Evolutionary conservation across 2,329 filamentous ascomycete species (phyloP), one percentile per base, ranked within the genome.

Genomic region (Ascochyta fabae): DNA sequence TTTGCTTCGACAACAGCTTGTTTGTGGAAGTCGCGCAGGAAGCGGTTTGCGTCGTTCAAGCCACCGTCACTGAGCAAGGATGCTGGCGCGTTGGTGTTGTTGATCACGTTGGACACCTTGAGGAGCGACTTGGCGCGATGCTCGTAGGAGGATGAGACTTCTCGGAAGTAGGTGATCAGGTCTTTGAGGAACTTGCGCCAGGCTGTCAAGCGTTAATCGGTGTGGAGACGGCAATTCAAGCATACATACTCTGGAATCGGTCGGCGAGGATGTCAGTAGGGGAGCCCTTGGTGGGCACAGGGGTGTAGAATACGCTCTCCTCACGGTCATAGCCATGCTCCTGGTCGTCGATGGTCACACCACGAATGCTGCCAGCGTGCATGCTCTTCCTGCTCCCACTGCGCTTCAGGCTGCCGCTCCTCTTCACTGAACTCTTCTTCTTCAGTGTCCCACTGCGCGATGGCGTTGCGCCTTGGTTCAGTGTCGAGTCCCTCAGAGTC

Each of bases 131-230:
- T 98, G 26, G 90, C 85, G 58, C 90, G 88, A 52, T 88, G 84
- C 70, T 99, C 94, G 75, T 97, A 97, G 43, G 93, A 91, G 46
- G 84, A 85, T 72, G 96, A 92, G 42, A 98, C 87, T 74, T 98
- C 95, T 67, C 91, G 88, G 74, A 97, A 98, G 75, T 96, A 98
- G 53, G 90, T 81, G 63, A 98, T 96, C 40, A 98, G 83, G 64
- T 97, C 93, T 75, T 98, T 98, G 48, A 99, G 84, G 13, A 97
- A 84, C 79, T 96, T 96, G 67, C 95, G 87, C 95, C 95, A 99
- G 47, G 90, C 92, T 96, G 65, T 50, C 51, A n/a, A 47, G n/a
- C 41, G 58, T 71, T 31, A 72, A 68, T 59, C 6, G 6, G 19
- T 47, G 34, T 39, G 26, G 10, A 0, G 19, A 3, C 6, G 12